These are phyloP conservation scores for Salpingoeca rosetta DNA, from an alignment of 78 protist species.

Conservation along the genomic window DNA sequence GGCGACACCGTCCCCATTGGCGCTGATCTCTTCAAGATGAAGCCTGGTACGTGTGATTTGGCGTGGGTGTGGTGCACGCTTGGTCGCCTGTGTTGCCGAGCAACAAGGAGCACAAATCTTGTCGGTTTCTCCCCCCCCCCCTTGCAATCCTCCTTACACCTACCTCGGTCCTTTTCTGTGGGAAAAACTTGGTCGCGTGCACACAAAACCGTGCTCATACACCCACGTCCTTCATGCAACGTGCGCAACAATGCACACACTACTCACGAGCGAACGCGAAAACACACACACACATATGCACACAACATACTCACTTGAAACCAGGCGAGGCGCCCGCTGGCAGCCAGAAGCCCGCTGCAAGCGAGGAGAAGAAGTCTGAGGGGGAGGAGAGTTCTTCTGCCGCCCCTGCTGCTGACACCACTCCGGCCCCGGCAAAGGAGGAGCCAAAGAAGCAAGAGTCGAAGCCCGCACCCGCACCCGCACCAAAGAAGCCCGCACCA, in stretches of 20 bases:
- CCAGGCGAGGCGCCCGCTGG: constrained; percentile 12
- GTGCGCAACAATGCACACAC: too few relatives aligned
- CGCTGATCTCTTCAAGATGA: constrained; percentile 28
- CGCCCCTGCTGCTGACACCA: constrained; percentile 10
- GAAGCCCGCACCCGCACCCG: constrained; percentile 15
- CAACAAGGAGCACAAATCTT: constrained; percentile 4
- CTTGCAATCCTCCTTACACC: background rate
- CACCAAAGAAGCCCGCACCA: constrained; percentile 22
- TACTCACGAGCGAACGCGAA: too few relatives aligned
- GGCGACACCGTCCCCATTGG: constrained; percentile 75
- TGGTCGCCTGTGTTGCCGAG: constrained; percentile 1
- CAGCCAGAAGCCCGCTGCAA: constrained; percentile 28
- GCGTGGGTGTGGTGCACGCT: background rate
- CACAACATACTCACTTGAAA: background rate
- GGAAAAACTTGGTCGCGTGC: too few relatives aligned
- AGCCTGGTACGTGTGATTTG: constrained; percentile 31
- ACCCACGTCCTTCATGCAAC: too few relatives aligned
- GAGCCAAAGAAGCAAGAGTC: background rate
- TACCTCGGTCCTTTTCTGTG: too few relatives aligned
- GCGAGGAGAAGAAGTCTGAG: too few relatives aligned
- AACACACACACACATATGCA: background rate
- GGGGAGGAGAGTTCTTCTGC: constrained; percentile 15
- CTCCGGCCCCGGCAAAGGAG: background rate
- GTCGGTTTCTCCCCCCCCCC: background rate
- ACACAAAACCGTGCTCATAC: too few relatives aligned